These are phyloP conservation scores for Aegilops tauschii DNA, from an alignment of 176 grass and related monocot species.

Conservation along the genomic window DNA sequence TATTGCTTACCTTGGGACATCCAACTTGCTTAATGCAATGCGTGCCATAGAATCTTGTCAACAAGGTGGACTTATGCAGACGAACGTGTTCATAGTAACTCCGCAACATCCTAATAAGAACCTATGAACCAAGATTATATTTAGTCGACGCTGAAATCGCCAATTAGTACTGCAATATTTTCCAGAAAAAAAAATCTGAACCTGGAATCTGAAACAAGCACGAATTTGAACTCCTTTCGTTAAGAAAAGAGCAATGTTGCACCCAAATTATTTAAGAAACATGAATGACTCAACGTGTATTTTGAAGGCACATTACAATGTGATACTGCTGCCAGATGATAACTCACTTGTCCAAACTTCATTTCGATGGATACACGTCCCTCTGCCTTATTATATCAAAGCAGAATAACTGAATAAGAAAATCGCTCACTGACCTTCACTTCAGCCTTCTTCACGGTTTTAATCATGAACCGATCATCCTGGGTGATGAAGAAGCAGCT, in stretches of 20 bases:
- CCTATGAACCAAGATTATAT: slow-evolving; percentile 18
- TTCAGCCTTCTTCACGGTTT: slow-evolving; percentile 82
- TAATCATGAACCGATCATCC: slow-evolving; percentile 85
- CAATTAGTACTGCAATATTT: not conserved
- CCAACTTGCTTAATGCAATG: slow-evolving; percentile 79
- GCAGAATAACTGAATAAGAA: not conserved
- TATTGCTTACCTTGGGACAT: slow-evolving; percentile 56
- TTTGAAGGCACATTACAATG: too few species aligned
- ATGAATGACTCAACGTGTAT: too few species aligned
- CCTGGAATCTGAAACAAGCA: not conserved
- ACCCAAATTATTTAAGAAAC: not conserved
- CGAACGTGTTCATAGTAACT: slow-evolving; percentile 66
- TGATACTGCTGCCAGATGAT: too few species aligned
- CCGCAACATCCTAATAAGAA: slow-evolving; percentile 68
- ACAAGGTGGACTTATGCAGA: slow-evolving; percentile 48
- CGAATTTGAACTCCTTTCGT: not conserved
- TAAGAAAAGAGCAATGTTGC: not conserved
- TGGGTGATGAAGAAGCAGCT: slow-evolving; percentile 86
- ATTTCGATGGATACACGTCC: too few species aligned
- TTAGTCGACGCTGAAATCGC: not conserved
- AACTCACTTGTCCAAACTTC: too few species aligned
- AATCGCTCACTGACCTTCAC: slow-evolving; percentile 48
- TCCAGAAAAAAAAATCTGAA: not conserved
- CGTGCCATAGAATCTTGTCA: slow-evolving; percentile 71
- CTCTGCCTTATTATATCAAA: not conserved